Percentiles rank a stretch among this genome's conserved stretches.
Evolutionary conservation across 2,329 filamentous ascomycete species (phyloP).

Genomic region (Diplodia corticola): DNA sequence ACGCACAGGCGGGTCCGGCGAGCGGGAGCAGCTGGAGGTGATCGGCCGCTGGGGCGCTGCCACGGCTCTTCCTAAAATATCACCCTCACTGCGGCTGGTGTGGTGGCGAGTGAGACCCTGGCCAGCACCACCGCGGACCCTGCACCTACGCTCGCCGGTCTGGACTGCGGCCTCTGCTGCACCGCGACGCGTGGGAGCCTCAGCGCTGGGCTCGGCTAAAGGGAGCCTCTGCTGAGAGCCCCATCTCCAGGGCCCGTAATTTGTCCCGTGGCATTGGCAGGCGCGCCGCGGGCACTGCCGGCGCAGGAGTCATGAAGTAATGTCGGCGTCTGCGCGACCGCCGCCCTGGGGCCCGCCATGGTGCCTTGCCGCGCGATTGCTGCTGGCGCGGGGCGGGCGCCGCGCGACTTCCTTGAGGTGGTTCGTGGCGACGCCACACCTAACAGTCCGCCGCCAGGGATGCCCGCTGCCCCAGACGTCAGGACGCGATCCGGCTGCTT

Average conservation of each 20-base stretch:
- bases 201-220: constrained; percentile 5
- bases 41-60: constrained; percentile 18
- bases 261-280: not conserved
- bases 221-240: not conserved
- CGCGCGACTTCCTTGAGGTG: not conserved
- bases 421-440: constrained; percentile 12
- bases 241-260: constrained; percentile 5
- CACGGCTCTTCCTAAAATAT: constrained; percentile 19
- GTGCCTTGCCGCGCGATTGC: not conserved
- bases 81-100: constrained; percentile 13
- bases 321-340: not conserved
- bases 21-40: constrained; percentile 6
- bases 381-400: not conserved
- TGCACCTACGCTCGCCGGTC: not conserved
- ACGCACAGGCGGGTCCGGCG: constrained; percentile 2
- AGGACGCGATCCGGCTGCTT: not conserved
- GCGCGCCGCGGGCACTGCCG: constrained; percentile 8
- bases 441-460: constrained; percentile 4
- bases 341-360: not conserved
- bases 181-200: constrained; percentile 7
- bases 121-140: not conserved
- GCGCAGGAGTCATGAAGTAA: constrained; percentile 10
- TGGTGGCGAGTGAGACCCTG: constrained; percentile 20
- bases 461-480: constrained; percentile 15
- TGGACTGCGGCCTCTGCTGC: not conserved